Conservation (phyloP, 2,329 filamentous ascomycete species). For the Exutisphaerella laricina region DNA sequence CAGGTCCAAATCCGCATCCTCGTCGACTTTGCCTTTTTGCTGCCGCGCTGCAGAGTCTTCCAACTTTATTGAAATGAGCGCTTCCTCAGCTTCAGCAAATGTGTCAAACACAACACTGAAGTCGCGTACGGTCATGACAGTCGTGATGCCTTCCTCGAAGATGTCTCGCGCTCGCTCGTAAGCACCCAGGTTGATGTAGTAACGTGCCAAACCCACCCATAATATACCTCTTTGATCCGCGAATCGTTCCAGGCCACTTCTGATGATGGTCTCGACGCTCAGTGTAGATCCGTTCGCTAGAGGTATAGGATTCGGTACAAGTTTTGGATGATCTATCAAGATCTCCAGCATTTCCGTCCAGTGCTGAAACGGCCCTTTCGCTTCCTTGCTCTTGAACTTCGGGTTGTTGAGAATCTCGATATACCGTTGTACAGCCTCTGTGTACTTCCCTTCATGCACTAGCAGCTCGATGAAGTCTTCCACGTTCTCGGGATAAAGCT, state of each 20-base stretch:
- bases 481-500: constrained; percentile 89
- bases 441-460: constrained; percentile 73
- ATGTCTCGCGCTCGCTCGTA: constrained; percentile 90
- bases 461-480: constrained; percentile 94
- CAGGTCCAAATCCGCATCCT: constrained; percentile 85
- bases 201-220: constrained; percentile 91
- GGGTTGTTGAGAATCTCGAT: constrained; percentile 89
- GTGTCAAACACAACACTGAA: constrained; percentile 96
- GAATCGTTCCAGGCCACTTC: constrained; percentile 85
- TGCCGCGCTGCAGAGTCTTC: constrained; percentile 74
- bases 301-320: constrained; percentile 61
- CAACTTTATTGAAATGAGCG: constrained; percentile 85
- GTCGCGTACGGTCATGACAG: constrained; percentile 97
- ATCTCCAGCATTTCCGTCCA: constrained; percentile 98
- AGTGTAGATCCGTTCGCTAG: constrained; percentile 76
- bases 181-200: constrained; percentile 89
- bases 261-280: constrained; percentile 85
- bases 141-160: constrained; percentile 94
- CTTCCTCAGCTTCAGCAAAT: constrained; percentile 95
- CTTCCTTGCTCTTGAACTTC: constrained; percentile 84
- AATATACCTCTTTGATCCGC: constrained; percentile 90
- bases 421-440: constrained; percentile 84
- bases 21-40: constrained; percentile 70
- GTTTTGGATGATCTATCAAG: constrained; percentile 73
- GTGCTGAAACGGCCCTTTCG: constrained; percentile 90